Base-by-base conservation (phyloP, 192 early-diverging fungal species). In the Phlyctochytrium planicorne region DNA sequence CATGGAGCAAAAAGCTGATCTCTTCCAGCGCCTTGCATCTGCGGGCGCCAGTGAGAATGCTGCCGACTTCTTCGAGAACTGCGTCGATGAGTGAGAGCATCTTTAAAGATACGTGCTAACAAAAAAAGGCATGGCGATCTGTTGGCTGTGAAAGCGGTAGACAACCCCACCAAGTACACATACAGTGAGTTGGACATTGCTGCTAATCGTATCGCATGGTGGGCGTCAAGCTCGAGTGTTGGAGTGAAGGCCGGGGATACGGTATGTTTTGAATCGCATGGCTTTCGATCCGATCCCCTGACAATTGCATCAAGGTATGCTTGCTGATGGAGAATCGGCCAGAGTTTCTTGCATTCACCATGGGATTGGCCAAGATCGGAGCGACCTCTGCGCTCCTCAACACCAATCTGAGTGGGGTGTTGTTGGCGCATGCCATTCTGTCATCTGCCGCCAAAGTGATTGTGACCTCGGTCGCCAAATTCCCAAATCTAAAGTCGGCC, bases 121-220 rank as follows among this genome's bases (percentile, higher is more conserved):
- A 47, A 6, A 20, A 47, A 57, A 10, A 12, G 62, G n/a, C 62
- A 63, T 35, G 35, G 14, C 2, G 62, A 63, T 14, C 4, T 25
- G 24, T 24, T 29, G 47, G 37, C 36, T 30, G 62, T 63, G 20
- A 24, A 30, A 2, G 62, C 65, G 16, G 65, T 67, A 23, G 65
- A 67, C 27, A 30, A 67, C 37, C 25, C 2, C 12, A 30, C 65
- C 16, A 10, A 31, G 20, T 67, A 67, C 30, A 67, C 65, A 2
- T 67, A 62, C 65, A 2, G 65, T 1, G 61, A 67, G 56, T 35
- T 67, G 2, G 65, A 67, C 32, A 52, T 3, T 16, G 65, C 65
- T 2, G 65, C 65, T 2, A 67, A 67, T 35, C 53, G 65, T 23
- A 61, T 67, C 24, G 65, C 65, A 3, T 25, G 30, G 6, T 67